Base-by-base conservation (phyloP, 768 basidiomycete genomes). In the Amanita polypyramis region DNA sequence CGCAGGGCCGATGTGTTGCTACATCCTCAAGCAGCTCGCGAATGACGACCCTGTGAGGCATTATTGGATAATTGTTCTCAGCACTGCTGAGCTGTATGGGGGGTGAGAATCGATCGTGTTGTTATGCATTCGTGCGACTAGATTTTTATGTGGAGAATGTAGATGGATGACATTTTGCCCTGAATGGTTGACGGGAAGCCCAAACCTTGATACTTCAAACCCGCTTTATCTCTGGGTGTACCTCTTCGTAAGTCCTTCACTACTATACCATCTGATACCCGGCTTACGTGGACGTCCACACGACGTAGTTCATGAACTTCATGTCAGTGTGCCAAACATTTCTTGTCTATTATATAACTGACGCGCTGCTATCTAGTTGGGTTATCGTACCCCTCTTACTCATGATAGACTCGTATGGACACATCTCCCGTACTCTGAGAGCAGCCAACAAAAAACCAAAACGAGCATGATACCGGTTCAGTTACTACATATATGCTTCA, bases 131-230 rank as follows among this genome's bases (percentile, higher is more conserved):
- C 23, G 10, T 9, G 21, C 25, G n/a, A 17, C 23, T 2, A 42
- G 12, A 9, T 38, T 19, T 36, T 19, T 30, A 12, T 25, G 15
- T n/a, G n/a, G n/a, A n/a, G n/a, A n/a, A n/a, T 30, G 29, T 51
- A 82, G 80, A 25, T 89, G 80, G 80, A 89, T 91, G 88, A 91
- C 87, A 2, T 91, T 91, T 65, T 82, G 80, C 57, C 88, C 88
- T 0, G 88, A 90, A 64, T 90, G 86, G 86, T 65, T 91, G 41
- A 80, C 75, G 1, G 85, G 84, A 15, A 84, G 77, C 56, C 77
- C 80, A 0, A 85, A 73, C 60, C 64, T 91, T 45, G 72, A 84
- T 56, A 85, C 77, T 0, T 82, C 81, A 6, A 85, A 87, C 55
- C 65, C 69, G 21, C 63, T 89, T 32, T 75, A 80, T 58, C 70